Evolutionary conservation across 2,329 filamentous ascomycete genomes (phyloP).

Genomic region (Ampelomyces quisqualis): DNA sequence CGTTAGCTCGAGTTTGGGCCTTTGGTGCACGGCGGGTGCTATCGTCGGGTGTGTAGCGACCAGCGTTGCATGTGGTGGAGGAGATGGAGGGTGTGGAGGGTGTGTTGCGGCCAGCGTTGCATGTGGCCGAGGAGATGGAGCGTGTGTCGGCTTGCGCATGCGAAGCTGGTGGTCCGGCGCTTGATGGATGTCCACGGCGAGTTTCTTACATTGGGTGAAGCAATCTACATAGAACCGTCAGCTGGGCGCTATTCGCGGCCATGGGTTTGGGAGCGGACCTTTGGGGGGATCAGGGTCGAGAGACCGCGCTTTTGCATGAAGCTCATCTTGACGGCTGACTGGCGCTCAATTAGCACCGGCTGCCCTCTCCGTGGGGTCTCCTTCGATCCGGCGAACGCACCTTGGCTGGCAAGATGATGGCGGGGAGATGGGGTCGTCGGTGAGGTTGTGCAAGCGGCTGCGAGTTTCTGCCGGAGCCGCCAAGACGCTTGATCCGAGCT

Average conservation of each 20-base stretch:
- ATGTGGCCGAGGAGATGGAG: slow-evolving; percentile 5
- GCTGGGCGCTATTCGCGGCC: slow-evolving; percentile 21
- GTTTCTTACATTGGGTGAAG: slow-evolving; percentile 76
- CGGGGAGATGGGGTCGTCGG: slow-evolving; percentile 37
- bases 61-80: slow-evolving; percentile 1
- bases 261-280: slow-evolving; percentile 62
- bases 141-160: slow-evolving; percentile 2
- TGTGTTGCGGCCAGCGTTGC: too few species aligned
- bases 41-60: too few species aligned
- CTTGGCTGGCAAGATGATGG: slow-evolving; percentile 41
- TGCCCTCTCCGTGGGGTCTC: slow-evolving; percentile 15
- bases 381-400: slow-evolving; percentile 25
- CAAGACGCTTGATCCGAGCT: slow-evolving; percentile 21
- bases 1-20: slow-evolving; percentile 29
- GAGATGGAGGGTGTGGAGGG: not conserved
- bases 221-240: slow-evolving; percentile 61
- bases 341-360: slow-evolving; percentile 42
- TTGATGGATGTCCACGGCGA: slow-evolving; percentile 9
- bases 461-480: slow-evolving; percentile 28
- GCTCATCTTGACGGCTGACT: slow-evolving; percentile 73
- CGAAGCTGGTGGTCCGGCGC: slow-evolving; percentile 9
- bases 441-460: slow-evolving; percentile 36
- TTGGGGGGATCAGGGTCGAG: slow-evolving; percentile 98
- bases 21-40: too few species aligned
- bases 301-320: slow-evolving; percentile 86